These are phyloP conservation scores for Epichloe sibirici DNA, from an alignment of 2,329 filamentous ascomycete species.

Conservation along the genomic window DNA sequence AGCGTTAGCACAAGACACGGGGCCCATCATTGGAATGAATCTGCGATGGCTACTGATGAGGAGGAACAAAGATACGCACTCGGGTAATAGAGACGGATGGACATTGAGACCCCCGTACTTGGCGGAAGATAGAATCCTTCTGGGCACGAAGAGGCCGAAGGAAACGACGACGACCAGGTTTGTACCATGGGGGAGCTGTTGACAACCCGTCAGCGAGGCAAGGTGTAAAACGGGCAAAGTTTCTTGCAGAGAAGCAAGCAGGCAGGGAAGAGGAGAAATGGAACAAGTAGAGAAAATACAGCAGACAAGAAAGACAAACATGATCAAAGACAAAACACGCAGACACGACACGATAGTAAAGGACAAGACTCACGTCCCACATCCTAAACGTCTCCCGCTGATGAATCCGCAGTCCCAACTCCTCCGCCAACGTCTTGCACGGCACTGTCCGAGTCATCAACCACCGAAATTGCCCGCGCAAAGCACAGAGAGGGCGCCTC, in stretches of 20 bases:
- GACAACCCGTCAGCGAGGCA: not conserved
- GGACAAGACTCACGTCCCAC: conserved; percentile 51
- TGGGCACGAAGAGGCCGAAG: conserved; percentile 82
- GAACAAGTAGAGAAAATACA: too few species aligned
- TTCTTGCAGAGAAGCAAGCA: not conserved
- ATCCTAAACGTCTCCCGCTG: conserved; percentile 69
- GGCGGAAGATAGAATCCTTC: conserved; percentile 54
- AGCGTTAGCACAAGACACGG: not conserved
- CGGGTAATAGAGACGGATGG: conserved; percentile 81
- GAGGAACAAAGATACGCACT: conserved; percentile 35
- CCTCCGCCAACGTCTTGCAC: conserved; percentile 51
- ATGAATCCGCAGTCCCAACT: conserved; percentile 56
- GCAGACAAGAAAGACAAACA: not conserved
- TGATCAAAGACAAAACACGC: not conserved
- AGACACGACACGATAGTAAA: not conserved
- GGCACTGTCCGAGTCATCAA: conserved; percentile 43
- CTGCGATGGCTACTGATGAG: too few species aligned
- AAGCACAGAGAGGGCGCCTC: too few species aligned
- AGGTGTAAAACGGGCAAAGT: not conserved
- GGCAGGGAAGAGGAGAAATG: not conserved
- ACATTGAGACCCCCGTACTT: conserved; percentile 85
- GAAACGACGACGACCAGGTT: conserved; percentile 88
- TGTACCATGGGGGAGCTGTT: conserved; percentile 44
- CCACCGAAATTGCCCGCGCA: too few species aligned
- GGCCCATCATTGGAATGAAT: too few species aligned